Percentiles rank a stretch among this genome's conserved stretches.
Conservation (phyloP, 2,329 filamentous ascomycete genomes). For the Claviceps quebecensis region DNA sequence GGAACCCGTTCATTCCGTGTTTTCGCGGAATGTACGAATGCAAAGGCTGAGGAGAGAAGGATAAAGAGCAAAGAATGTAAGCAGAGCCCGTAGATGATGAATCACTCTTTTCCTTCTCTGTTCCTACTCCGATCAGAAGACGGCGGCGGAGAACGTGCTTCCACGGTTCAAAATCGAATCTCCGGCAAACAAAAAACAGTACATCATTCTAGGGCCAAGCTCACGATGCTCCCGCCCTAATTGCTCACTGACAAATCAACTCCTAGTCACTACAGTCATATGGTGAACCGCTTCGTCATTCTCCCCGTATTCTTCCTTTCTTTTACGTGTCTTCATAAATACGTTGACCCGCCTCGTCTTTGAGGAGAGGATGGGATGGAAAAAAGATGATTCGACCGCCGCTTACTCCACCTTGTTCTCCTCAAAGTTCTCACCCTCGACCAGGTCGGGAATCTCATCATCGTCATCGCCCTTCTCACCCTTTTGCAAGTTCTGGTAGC, state of each 20-base stretch:
- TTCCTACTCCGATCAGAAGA: neutral
- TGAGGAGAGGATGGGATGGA: neutral
- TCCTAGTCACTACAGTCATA: slow-evolving; percentile 3
- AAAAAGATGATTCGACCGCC: neutral
- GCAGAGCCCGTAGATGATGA: neutral
- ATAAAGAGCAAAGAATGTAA: neutral
- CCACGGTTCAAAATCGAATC: neutral
- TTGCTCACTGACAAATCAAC: slow-evolving; percentile 1
- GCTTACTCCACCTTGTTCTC: slow-evolving; percentile 75
- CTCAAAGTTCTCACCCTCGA: slow-evolving; percentile 97
- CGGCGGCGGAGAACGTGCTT: neutral
- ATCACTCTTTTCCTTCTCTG: neutral
- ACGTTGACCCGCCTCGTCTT: neutral
- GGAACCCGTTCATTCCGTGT: slow-evolving; percentile 8
- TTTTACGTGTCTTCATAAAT: slow-evolving; percentile 5
- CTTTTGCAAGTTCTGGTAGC: slow-evolving; percentile 99
- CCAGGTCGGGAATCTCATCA: slow-evolving; percentile 92
- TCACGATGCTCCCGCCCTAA: neutral
- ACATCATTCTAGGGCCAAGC: slow-evolving; percentile 2
- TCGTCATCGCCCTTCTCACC: slow-evolving; percentile 74
- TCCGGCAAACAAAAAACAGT: neutral
- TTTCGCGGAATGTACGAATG: neutral
- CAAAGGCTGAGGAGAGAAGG: neutral
- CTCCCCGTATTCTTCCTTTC: neutral
- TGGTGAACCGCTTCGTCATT: neutral